Evolutionary conservation across 2,329 filamentous ascomycete genomes (phyloP).

Genomic region (Fonsecaea nubica): DNA sequence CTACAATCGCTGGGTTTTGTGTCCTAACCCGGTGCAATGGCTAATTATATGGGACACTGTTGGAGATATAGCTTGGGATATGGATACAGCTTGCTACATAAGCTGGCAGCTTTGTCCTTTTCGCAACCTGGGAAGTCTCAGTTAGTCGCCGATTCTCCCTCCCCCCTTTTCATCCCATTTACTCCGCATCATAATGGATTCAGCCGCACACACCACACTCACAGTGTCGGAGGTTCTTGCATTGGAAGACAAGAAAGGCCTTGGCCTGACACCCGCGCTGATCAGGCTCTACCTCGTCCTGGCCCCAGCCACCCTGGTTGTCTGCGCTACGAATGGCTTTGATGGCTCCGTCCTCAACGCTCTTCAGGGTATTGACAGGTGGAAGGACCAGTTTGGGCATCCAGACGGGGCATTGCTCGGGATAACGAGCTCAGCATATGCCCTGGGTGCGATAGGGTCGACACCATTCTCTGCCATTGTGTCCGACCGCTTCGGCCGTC

Average conservation of each 20-base stretch:
- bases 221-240: constrained; percentile 11
- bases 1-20: not conserved
- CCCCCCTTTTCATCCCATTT: not conserved
- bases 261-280: constrained; percentile 3
- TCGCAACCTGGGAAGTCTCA: not conserved
- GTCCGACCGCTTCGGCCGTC: constrained; percentile 56
- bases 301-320: constrained; percentile 65
- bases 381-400: constrained; percentile 43
- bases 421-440: constrained; percentile 62
- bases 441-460: constrained; percentile 57
- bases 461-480: constrained; percentile 55
- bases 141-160: not conserved
- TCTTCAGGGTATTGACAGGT: constrained; percentile 11
- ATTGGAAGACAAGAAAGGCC: constrained; percentile 1
- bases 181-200: constrained; percentile 1
- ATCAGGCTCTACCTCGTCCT: constrained; percentile 60
- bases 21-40: not conserved
- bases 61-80: not conserved
- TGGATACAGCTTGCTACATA: not conserved
- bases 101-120: not conserved
- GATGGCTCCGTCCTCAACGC: constrained; percentile 29
- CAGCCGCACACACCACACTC: not conserved
- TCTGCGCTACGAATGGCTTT: constrained; percentile 53
- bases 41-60: not conserved
- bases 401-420: constrained; percentile 50